Conservation (phyloP, 2,329 filamentous ascomycete genomes). For the Apiospora aurea region DNA sequence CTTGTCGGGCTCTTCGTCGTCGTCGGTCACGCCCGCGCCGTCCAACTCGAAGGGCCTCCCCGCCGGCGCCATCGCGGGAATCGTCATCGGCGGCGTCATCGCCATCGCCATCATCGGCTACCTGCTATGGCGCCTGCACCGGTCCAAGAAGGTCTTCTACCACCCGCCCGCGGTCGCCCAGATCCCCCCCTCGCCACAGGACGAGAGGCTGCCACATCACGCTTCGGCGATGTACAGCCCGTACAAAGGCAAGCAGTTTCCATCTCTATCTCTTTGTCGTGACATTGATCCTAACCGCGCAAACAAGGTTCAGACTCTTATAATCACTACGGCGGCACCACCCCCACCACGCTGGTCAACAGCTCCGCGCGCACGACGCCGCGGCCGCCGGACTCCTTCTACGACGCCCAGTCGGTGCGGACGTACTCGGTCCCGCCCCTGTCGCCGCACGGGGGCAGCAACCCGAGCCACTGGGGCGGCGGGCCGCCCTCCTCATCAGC, state of each 20-base stretch:
- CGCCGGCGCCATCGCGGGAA: background rate
- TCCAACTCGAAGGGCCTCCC: background rate
- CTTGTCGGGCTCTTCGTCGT: conserved; percentile 18
- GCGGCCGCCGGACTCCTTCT: background rate
- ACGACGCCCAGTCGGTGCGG: conserved; percentile 1
- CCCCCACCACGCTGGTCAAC: background rate
- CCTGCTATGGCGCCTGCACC: conserved; percentile 12
- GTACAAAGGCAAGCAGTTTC: background rate
- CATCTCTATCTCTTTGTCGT: no score
- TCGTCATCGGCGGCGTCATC: background rate
- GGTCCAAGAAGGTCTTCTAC: background rate
- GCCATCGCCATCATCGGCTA: background rate
- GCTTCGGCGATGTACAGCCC: conserved; percentile 6
- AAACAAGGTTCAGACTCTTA: background rate
- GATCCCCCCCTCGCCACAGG: background rate
- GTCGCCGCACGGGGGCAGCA: background rate
- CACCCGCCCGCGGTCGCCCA: conserved; percentile 1
- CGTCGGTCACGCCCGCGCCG: background rate
- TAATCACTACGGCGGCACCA: background rate
- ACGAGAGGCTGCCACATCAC: background rate
- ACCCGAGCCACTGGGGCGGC: background rate
- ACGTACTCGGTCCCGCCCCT: background rate
- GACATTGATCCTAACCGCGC: background rate
- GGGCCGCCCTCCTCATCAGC: background rate
- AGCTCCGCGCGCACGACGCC: conserved; percentile 3